Evolutionary conservation across 768 basidiomycete species (phyloP).

Genomic region (Lactarius psammicola): DNA sequence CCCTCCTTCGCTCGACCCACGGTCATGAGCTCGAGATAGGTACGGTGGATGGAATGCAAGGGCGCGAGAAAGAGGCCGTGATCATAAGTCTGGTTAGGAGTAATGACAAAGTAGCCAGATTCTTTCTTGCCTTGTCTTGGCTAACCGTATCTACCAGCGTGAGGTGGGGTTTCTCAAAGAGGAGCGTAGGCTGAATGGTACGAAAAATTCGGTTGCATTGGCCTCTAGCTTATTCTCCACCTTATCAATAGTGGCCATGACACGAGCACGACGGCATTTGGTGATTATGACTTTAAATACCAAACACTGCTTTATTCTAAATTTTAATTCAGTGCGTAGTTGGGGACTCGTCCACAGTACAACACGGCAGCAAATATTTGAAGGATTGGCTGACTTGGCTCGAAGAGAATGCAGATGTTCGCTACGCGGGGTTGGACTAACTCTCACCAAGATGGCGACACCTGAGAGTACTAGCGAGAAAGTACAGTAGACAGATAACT

Average conservation of each 20-base stretch:
- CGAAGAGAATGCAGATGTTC: constrained; percentile 85
- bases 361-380: constrained; percentile 78
- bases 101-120: constrained; percentile 64
- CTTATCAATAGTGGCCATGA: constrained; percentile 75
- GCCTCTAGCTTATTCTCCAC: constrained; percentile 21
- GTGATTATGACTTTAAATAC: constrained; percentile 45
- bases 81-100: constrained; percentile 91
- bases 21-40: constrained; percentile 81
- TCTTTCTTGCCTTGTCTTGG: constrained; percentile 6
- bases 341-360: constrained; percentile 90
- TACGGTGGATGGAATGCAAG: constrained; percentile 96
- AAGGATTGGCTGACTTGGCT: constrained; percentile 91
- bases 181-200: constrained; percentile 85
- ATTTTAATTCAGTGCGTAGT: constrained; percentile 68
- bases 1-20: constrained; percentile 68
- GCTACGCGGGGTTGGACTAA: constrained; percentile 67
- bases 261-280: constrained; percentile 82
- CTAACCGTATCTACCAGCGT: constrained; percentile 43
- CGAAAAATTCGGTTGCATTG: constrained; percentile 24
- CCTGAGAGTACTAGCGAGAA: background rate
- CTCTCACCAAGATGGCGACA: background rate
- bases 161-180: constrained; percentile 96
- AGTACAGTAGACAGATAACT: constrained; percentile 12
- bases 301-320: background rate
- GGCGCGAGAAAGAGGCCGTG: constrained; percentile 92